phyloP scores from a whole-genome alignment of 768 basidiomycete species.

The Hypholoma sublateritium region DNA sequence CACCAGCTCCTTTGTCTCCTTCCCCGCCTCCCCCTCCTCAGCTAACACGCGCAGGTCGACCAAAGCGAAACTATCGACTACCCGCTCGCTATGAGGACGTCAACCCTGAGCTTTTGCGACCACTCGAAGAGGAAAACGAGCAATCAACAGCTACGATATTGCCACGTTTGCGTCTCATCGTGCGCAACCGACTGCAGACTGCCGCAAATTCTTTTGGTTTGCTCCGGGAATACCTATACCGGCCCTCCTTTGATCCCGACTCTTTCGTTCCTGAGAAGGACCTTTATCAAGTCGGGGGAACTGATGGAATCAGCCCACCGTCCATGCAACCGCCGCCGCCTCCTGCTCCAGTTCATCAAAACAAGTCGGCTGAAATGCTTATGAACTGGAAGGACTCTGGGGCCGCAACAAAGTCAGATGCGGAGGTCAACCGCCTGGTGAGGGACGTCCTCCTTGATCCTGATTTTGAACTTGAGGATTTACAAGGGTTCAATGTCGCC shows the following conservation, averaged over 20 bases:
- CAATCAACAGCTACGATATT: no score
- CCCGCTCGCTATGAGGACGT: no score
- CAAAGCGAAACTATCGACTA: no score
- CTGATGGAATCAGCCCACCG: neutral
- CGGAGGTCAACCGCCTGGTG: constrained; percentile 20
- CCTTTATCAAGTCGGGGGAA: no score
- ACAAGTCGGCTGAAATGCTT: constrained; percentile 9
- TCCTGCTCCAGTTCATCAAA: constrained; percentile 1
- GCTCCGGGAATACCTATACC: constrained; percentile 21
- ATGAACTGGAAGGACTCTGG: constrained; percentile 28
- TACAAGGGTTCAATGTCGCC: constrained; percentile 17
- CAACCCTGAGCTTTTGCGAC: no score
- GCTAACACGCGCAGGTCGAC: no score
- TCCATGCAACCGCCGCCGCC: neutral
- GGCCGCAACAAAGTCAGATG: constrained; percentile 7
- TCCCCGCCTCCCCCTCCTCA: no score
- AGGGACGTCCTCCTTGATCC: constrained; percentile 20
- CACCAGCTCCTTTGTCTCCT: no score
- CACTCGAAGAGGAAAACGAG: no score
- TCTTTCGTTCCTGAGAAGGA: constrained; percentile 5
- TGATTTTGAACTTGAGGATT: constrained; percentile 18
- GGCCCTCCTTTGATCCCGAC: constrained; percentile 32
- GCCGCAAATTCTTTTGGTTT: constrained; percentile 24
- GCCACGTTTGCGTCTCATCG: constrained; percentile 6
- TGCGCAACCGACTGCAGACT: constrained; percentile 20